Evolutionary conservation across 2,329 filamentous ascomycete species (phyloP), one percentile per base, ranked within the genome.

Genomic region (Fusarium sp.): DNA sequence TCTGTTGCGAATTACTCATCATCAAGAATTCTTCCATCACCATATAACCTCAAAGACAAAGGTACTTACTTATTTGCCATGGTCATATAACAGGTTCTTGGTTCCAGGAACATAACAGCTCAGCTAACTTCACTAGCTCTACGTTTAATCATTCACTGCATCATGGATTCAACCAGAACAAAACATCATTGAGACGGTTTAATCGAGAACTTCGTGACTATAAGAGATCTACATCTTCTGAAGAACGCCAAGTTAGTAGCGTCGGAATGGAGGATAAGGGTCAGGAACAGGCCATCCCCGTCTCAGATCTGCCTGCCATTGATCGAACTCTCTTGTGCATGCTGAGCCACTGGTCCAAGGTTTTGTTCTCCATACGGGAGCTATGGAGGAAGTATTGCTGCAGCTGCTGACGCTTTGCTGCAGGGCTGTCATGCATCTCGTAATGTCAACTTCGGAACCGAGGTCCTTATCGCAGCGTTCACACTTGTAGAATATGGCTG

Each of bases 81-180:
- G 23, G 18, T 15, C 18, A 8, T 27, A 10, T 21, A 19, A 11
- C 19, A 2, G 3, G 16, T 23, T n/a, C 7, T 15, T 8, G 4
- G 7, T 5, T 19, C 16, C 41, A 8, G 16, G 10, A 18, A 44
- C 16, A 7, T 19, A 27, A 10, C 23, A 19, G 23, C 8, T 19
- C 11, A 27, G 18, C 4, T 11, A 9, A 10, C 2, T 7, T 9
- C 18, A 12, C 7, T 19, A 11, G 25, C 8, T 27, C 7, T 19
- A 45, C 19, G 8, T 10, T 27, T 10, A 29, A 21, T 29, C 5
- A 21, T 21, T 16, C 25, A 11, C 14, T 8, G 19, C 3, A 7
- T 16, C 25, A n/a, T 6, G 3, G 12, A 4, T 16, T 16, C 0
- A 16, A 29, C 11, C 1, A 16, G n/a, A 25, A 1, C 4, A 2